These are phyloP conservation scores for Botrytis tulipae DNA, from an alignment of 2,329 filamentous ascomycete genomes.

Conservation along the genomic window DNA sequence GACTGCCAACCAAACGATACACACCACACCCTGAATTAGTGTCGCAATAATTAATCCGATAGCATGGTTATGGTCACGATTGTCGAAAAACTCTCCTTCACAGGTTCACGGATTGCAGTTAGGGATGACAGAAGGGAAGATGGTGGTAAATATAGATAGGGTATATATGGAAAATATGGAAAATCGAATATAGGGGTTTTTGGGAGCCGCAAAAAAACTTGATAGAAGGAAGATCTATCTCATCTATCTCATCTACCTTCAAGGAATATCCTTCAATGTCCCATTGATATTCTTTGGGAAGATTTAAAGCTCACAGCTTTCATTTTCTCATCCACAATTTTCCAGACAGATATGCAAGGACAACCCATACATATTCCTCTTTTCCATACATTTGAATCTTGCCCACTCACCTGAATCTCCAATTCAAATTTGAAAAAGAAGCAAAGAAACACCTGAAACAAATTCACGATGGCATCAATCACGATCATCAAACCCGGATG, in stretches of 20 bases:
- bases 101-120: background rate
- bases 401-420: background rate
- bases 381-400: background rate
- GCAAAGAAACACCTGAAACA: background rate
- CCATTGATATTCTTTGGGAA: too few species aligned
- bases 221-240: background rate
- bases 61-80: background rate
- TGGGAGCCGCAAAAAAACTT: background rate
- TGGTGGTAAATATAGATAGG: background rate
- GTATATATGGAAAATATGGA: background rate
- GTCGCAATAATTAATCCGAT: slow-evolving; percentile 4
- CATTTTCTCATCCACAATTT: background rate
- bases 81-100: background rate
- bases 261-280: background rate
- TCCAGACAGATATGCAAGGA: background rate
- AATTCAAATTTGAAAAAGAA: background rate
- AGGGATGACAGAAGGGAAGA: background rate
- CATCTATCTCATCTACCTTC: background rate
- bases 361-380: background rate
- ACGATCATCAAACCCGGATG: background rate
- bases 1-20: background rate
- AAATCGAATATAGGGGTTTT: background rate
- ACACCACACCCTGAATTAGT: background rate
- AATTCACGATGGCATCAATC: background rate
- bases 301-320: background rate